These are phyloP conservation scores for Candida sonorensis DNA, from an alignment of 805 yeast species.

Conservation along the genomic window DNA sequence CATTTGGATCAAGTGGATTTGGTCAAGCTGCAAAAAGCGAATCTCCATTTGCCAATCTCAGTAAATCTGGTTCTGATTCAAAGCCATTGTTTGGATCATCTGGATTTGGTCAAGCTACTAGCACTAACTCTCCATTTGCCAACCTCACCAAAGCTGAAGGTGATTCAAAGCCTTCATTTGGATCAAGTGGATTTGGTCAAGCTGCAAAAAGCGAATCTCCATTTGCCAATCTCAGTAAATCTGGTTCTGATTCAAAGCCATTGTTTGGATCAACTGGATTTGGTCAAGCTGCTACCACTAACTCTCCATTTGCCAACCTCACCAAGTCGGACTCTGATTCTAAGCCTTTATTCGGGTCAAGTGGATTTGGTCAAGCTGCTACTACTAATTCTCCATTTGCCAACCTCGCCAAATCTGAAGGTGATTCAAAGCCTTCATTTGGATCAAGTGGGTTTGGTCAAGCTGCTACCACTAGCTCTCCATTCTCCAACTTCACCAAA, in stretches of 20 bases:
- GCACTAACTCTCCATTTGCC: conserved; percentile 1
- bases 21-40: too few relatives aligned
- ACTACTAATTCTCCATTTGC: too few relatives aligned
- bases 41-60: too few relatives aligned
- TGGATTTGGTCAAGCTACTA: too few relatives aligned
- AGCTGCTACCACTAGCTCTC: not conserved
- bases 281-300: too few relatives aligned
- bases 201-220: too few relatives aligned
- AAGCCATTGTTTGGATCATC: conserved; percentile 1
- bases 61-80: conserved; percentile 4
- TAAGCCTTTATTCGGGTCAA: too few relatives aligned
- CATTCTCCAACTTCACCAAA: not conserved
- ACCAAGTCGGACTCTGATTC: too few relatives aligned
- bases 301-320: conserved; percentile 1
- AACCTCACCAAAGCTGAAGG: too few relatives aligned
- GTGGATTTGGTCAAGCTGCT: too few relatives aligned
- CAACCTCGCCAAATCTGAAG: conserved; percentile 3
- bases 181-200: too few relatives aligned
- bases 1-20: conserved; percentile 24
- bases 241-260: conserved; percentile 3
- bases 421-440: conserved; percentile 1
- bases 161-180: too few relatives aligned
- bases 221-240: conserved; percentile 1
- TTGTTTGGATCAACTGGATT: not conserved
- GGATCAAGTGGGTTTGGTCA: conserved; percentile 2